Percentiles rank a stretch among this genome's conserved stretches.
Conservation (phyloP, 1,139 yeast genomes). For the Meyerozyma sp. region DNA sequence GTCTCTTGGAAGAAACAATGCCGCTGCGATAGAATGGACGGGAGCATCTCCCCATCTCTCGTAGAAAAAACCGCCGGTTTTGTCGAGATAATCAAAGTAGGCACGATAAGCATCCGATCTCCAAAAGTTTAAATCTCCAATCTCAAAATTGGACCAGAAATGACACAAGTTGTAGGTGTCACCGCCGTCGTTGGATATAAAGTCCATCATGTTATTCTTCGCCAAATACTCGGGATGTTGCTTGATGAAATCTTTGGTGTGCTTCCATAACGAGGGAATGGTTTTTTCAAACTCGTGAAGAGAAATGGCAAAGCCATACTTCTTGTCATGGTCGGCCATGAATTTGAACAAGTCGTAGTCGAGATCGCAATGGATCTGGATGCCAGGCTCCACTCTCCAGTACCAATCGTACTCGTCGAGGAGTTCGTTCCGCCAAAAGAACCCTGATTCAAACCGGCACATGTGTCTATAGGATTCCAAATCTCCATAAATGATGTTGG, state of each 20-base stretch:
- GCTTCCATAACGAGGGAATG: slow-evolving; percentile 56
- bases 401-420: slow-evolving; percentile 56
- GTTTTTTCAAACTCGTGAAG: slow-evolving; percentile 55
- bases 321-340: slow-evolving; percentile 55
- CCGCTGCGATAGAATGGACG: slow-evolving; percentile 78
- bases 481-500: slow-evolving; percentile 56
- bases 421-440: slow-evolving; percentile 52
- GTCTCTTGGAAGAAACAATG: slow-evolving; percentile 59
- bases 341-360: slow-evolving; percentile 59
- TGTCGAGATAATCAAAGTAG: slow-evolving; percentile 69
- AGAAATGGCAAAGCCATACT: slow-evolving; percentile 65
- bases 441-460: slow-evolving; percentile 72
- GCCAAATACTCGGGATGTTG: slow-evolving; percentile 42
- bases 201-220: slow-evolving; percentile 42
- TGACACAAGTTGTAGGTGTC: slow-evolving; percentile 74
- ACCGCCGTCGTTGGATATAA: slow-evolving; percentile 57
- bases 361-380: slow-evolving; percentile 57
- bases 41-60: slow-evolving; percentile 99
- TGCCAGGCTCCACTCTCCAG: slow-evolving; percentile 73
- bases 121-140: slow-evolving; percentile 76
- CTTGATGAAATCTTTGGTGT: slow-evolving; percentile 45
- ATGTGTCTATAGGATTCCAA: slow-evolving; percentile 66
- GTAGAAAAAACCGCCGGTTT: slow-evolving; percentile 82
- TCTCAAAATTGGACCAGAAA: slow-evolving; percentile 91
- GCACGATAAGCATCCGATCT: slow-evolving; percentile 58